Evolutionary conservation across 2,329 filamentous ascomycete genomes (phyloP), one percentile per base, ranked within the genome.

Genomic region (Elsinoe necatrix): DNA sequence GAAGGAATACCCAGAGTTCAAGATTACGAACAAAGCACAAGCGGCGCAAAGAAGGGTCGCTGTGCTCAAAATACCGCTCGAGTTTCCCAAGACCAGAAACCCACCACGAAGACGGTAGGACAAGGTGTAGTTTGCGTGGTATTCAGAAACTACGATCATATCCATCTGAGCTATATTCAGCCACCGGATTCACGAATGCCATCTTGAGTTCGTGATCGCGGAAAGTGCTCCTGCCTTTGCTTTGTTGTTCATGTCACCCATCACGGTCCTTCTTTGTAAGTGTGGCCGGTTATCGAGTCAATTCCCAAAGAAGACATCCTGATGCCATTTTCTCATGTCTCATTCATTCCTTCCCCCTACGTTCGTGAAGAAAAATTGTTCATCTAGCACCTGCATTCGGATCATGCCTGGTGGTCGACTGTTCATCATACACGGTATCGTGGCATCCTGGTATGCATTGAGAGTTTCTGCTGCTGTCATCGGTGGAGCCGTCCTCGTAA

Each of bases 61-160:
- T 11, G 83, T 83, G 63, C 73, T 97, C 64, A 81, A 79, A 63
- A 70, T 96, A 60, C 93, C 93, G 2, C 74, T 96, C 47, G 79
- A 84, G 58, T 96, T 96, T 68, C 93, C 92, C 1, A 90, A 86
- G 73, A 68, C 73, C 65, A 66, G 72, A 67, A 62, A 69, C 67
- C 60, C 72, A 67, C 59, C 65, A 21, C 60, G 63, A 58, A 66
- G 66, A 47, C 65, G 65, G 52, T 60, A n/a, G n/a, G n/a, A n/a
- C n/a, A n/a, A n/a, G n/a, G n/a, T n/a, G n/a, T n/a, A n/a, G n/a
- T n/a, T n/a, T n/a, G n/a, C n/a, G n/a, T n/a, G n/a, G n/a, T n/a
- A n/a, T n/a, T n/a, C n/a, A n/a, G n/a, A n/a, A n/a, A n/a, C n/a
- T n/a, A n/a, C 45, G 23, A 18, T 18, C n/a, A 45, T 25, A 25